A percentile compares a stretch with the other conserved stretches of the same genome.
Conservation (phyloP, 2,329 filamentous ascomycete genomes). For the Botrytis fragariae region DNA sequence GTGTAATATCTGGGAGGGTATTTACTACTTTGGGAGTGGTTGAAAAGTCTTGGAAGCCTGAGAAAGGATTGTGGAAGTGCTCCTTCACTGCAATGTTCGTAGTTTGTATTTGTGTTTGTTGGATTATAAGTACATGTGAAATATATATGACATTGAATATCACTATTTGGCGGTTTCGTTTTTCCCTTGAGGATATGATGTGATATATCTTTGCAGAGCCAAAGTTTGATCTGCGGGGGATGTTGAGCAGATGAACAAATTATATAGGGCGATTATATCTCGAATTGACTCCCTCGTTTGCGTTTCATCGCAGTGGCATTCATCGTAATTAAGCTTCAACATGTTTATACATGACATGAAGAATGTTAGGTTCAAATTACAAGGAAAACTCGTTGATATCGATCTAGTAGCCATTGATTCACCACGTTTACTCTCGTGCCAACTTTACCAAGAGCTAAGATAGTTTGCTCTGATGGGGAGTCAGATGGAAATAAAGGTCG, state of each 20-base stretch:
- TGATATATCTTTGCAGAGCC: not conserved
- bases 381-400: not conserved
- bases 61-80: not conserved
- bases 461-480: not conserved
- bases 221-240: not conserved
- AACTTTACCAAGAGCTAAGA: not conserved
- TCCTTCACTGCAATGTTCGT: not conserved
- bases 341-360: not conserved
- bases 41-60: not conserved
- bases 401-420: not conserved
- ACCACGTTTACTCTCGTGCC: accelerated
- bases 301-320: no score
- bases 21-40: not conserved
- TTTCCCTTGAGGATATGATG: not conserved
- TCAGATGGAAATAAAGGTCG: no score
- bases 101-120: not conserved
- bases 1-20: not conserved
- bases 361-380: not conserved
- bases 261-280: accelerated
- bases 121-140: not conserved
- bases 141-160: not conserved
- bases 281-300: not conserved
- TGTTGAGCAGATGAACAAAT: not conserved
- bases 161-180: not conserved
- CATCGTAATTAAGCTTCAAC: no score